phyloP scores from a whole-genome alignment of 148 eudicot genomes.

The Suaeda aralocaspica region DNA sequence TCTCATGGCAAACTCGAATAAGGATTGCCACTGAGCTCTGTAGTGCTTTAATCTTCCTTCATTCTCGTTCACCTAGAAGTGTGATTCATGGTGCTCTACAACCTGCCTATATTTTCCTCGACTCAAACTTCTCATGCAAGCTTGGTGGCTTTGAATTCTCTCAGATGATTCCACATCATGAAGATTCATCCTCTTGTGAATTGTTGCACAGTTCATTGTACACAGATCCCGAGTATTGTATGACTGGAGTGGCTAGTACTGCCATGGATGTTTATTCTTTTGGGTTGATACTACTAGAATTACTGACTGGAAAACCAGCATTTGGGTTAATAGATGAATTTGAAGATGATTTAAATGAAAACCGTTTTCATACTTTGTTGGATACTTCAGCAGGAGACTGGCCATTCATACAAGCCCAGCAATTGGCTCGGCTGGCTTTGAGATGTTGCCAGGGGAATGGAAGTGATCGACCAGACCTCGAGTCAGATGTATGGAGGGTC shows the following conservation, averaged over 20 bases:
- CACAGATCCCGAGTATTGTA: slow-evolving; percentile 56
- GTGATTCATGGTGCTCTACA: slow-evolving; percentile 62
- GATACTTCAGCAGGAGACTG: slow-evolving; percentile 87
- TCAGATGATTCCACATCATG: slow-evolving; percentile 31
- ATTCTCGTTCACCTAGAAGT: slow-evolving; percentile 52
- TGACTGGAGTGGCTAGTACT: slow-evolving; percentile 50
- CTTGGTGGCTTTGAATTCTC: slow-evolving; percentile 55
- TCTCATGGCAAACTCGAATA: slow-evolving; percentile 77
- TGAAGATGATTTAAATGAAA: slow-evolving; percentile 43
- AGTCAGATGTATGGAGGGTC: slow-evolving; percentile 61
- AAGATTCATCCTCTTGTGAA: slow-evolving; percentile 29
- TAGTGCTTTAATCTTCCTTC: slow-evolving; percentile 69
- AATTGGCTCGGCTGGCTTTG: slow-evolving; percentile 64
- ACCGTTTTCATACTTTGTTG: slow-evolving; percentile 42
- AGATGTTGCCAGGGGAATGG: slow-evolving; percentile 52
- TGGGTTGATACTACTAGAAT: slow-evolving; percentile 56
- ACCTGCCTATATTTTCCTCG: slow-evolving; percentile 61
- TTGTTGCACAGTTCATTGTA: slow-evolving; percentile 31
- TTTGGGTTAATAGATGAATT: slow-evolving; percentile 46
- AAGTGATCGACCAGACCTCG: slow-evolving; percentile 55
- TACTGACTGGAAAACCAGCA: slow-evolving; percentile 60
- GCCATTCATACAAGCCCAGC: slow-evolving; percentile 83
- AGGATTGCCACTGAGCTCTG: slow-evolving; percentile 80
- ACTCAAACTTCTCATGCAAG: slow-evolving; percentile 56
- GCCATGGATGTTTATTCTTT: slow-evolving; percentile 70